These are phyloP conservation scores for Sanghuangporus weigelae DNA, from an alignment of 1,284 basidiomycete genomes.

Conservation along the genomic window DNA sequence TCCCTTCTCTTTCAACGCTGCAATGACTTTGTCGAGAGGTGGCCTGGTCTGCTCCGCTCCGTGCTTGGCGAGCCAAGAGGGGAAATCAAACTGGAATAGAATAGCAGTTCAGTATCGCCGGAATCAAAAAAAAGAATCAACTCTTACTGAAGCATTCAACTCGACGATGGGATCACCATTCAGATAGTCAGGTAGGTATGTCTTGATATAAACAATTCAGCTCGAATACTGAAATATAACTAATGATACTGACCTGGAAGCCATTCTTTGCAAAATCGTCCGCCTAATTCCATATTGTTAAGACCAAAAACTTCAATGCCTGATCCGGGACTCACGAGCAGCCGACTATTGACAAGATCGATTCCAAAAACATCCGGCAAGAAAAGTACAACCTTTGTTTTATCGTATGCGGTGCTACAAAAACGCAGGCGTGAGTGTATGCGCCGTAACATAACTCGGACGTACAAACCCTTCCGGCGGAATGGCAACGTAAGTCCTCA, in stretches of 20 bases:
- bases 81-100: conserved; percentile 35
- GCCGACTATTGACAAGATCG: conserved; percentile 39
- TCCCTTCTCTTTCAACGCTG: conserved; percentile 51
- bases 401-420: conserved; percentile 31
- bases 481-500: conserved; percentile 44
- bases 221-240: no score
- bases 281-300: conserved; percentile 23
- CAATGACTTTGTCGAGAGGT: conserved; percentile 50
- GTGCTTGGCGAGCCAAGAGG: conserved; percentile 48
- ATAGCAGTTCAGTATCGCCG: neutral
- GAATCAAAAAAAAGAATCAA: conserved; percentile 15
- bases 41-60: conserved; percentile 41
- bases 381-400: conserved; percentile 54
- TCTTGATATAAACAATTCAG: conserved; percentile 25
- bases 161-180: conserved; percentile 50
- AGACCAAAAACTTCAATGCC: neutral
- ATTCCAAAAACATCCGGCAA: conserved; percentile 64
- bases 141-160: conserved; percentile 31
- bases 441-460: neutral
- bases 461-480: conserved; percentile 24
- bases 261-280: conserved; percentile 75
- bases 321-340: conserved; percentile 31
- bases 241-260: conserved; percentile 44
- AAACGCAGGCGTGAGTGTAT: conserved; percentile 1
- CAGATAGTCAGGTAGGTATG: conserved; percentile 53